Base-by-base conservation (phyloP, 306 rosid species). In the Begonia masoniana region DNA sequence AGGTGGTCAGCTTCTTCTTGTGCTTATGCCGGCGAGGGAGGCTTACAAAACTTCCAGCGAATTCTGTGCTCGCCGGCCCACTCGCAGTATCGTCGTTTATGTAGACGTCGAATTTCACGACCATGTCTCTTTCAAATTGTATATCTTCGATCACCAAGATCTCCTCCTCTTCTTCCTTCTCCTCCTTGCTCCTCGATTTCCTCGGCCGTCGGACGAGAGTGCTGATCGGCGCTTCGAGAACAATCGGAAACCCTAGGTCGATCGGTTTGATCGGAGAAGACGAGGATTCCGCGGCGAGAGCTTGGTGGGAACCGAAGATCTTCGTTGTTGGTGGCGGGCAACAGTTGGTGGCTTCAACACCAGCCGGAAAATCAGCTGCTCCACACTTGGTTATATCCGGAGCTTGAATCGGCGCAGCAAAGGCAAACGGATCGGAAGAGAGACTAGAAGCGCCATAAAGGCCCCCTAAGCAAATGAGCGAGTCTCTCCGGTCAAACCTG, bases 31-130 rank as follows among this genome's bases (percentile, higher is more conserved):
- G 61, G 50, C 85, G 97, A 2, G 94, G 85, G 24, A 85, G 80
- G 16, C 17, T 89, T 59, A 89, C 89, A 66, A 80, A 89, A 58
- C 97, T 85, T 2, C 97, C 97, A 0, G 89, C 95, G 58, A 78
- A 89, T 66, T 89, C 97, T 0, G 83, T 76, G 42, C 79, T 72
- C 7, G 48, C 73, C 0, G 95, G 70, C 2, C 73, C 47, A 2
- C 67, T 63, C 3, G 56, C 57, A 41, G 1, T 56, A 13, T 78
- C 95, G 50, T 85, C 87, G 46, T 89, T 85, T 13, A 89, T 52
- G n/a, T 52, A 74, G 21, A 85, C 95, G 13, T 89, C 97, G 26
- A 85, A 89, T 56, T 85, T 89, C 46, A 89, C 66, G 0, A 67
- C 35, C 0, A 0, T 4, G 2, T 65, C 60, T 11, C 74, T 58